phyloP scores from a whole-genome alignment of 352 stramenopile species.

The Phytophthora chlamydospora region DNA sequence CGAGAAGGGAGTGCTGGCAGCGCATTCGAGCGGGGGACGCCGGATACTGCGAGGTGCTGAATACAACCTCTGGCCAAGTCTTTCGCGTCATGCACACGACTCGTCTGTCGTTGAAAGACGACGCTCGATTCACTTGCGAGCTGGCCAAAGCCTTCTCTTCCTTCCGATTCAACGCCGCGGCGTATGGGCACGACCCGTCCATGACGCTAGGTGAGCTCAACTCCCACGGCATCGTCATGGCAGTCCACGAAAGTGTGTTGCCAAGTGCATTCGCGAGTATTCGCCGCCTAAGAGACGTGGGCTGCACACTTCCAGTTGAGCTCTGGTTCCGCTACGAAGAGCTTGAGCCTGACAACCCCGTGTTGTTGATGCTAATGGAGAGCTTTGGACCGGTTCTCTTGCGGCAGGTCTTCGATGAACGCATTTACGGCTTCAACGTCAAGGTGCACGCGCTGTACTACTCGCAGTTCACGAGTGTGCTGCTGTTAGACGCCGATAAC shows the following conservation, averaged over 20 bases:
- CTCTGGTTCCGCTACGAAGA: conserved; percentile 64
- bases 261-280: conserved; percentile 60
- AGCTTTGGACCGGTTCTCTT: conserved; percentile 44
- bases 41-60: conserved; percentile 71
- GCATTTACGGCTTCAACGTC: conserved; percentile 54
- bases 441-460: conserved; percentile 64
- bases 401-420: conserved; percentile 52
- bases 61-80: conserved; percentile 50
- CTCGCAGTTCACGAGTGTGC: conserved; percentile 49
- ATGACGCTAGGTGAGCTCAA: conserved; percentile 26
- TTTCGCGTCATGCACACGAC: conserved; percentile 77
- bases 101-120: conserved; percentile 64
- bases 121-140: conserved; percentile 74
- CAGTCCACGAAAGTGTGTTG: conserved; percentile 48
- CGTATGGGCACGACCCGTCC: conserved; percentile 66
- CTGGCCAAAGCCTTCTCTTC: conserved; percentile 62
- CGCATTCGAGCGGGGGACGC: conserved; percentile 57
- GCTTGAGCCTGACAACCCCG: conserved; percentile 41
- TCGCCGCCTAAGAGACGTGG: conserved; percentile 40
- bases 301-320: conserved; percentile 54
- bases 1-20: conserved; percentile 64
- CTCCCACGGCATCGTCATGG: conserved; percentile 52
- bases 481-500: conserved; percentile 61
- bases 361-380: conserved; percentile 42
- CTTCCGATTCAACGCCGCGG: conserved; percentile 46